A percentile compares a stretch with the other conserved stretches of the same genome.
Conservation (phyloP, 2,329 filamentous ascomycete species). For the Fusarium oxysporum region DNA sequence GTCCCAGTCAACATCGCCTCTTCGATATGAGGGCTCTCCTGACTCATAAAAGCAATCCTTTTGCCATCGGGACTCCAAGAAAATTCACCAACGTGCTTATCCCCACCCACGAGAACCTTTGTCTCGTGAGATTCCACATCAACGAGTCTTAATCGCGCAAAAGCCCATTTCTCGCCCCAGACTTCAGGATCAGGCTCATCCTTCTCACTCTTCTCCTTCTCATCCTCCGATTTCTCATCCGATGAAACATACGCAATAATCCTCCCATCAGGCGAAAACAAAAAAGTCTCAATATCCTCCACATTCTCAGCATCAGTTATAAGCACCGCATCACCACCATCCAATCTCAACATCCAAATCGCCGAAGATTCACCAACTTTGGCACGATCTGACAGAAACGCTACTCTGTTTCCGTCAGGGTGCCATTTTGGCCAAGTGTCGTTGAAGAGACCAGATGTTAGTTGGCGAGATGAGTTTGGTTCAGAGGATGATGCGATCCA, state of each 20-base stretch:
- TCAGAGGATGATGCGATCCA: conserved; percentile 30
- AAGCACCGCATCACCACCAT: conserved; percentile 29
- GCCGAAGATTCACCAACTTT: conserved; percentile 48
- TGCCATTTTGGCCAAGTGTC: conserved; percentile 17
- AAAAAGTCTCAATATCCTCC: conserved; percentile 16
- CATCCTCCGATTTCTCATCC: conserved; percentile 19
- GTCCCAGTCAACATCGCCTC: conserved; percentile 23
- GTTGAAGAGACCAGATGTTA: conserved; percentile 9
- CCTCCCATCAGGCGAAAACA: conserved; percentile 22
- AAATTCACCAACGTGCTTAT: conserved; percentile 18
- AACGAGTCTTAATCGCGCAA: conserved; percentile 47
- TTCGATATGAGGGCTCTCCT: conserved; percentile 24
- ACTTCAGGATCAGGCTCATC: conserved; percentile 50
- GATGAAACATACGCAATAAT: conserved; percentile 30
- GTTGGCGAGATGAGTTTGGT: conserved; percentile 1
- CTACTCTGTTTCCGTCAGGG: conserved; percentile 5
- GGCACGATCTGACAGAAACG: conserved; percentile 25
- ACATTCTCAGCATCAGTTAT: conserved; percentile 30
- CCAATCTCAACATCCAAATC: conserved; percentile 35
- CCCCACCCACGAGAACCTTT: conserved; percentile 11
- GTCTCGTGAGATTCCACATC: conserved; percentile 44
- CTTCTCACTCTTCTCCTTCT: conserved; percentile 42
- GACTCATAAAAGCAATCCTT: conserved; percentile 8
- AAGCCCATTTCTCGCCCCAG: conserved; percentile 52
- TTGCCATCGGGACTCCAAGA: conserved; percentile 38